These are phyloP conservation scores for Piromyces sp. DNA, from an alignment of 192 early-diverging fungal genomes.

Conservation along the genomic window DNA sequence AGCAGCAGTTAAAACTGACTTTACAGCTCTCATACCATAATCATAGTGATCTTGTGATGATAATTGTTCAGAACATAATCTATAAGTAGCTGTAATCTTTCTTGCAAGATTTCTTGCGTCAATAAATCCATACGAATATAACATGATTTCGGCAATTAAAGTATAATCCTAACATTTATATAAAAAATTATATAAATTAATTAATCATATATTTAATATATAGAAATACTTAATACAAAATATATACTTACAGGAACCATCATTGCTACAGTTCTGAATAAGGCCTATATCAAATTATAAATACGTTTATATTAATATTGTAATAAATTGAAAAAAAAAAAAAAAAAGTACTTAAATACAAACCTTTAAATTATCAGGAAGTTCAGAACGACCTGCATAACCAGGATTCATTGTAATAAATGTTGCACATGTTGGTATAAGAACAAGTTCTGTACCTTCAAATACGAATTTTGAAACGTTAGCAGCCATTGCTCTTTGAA, in stretches of 20 bases:
- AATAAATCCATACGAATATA: slow-evolving; percentile 31
- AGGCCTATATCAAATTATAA: too few relatives aligned
- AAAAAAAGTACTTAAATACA: too few relatives aligned
- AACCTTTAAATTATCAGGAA: slow-evolving; percentile 29
- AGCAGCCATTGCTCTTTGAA: slow-evolving; percentile 35
- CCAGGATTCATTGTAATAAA: slow-evolving; percentile 55
- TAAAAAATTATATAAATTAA: too few relatives aligned
- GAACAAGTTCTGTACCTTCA: slow-evolving; percentile 31
- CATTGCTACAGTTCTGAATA: slow-evolving; percentile 37
- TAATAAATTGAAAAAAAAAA: too few relatives aligned
- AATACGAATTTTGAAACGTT: slow-evolving; percentile 36
- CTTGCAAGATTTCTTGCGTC: neutral
- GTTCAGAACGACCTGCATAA: slow-evolving; percentile 31
- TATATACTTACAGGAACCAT: slow-evolving; percentile 15
- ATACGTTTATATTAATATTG: too few relatives aligned
- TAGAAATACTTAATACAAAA: neutral
- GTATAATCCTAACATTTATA: slow-evolving; percentile 32
- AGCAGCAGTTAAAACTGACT: neutral
- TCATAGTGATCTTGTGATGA: neutral
- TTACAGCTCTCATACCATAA: neutral
- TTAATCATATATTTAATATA: too few relatives aligned
- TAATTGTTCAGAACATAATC: neutral
- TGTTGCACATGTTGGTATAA: slow-evolving; percentile 38
- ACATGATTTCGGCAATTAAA: slow-evolving; percentile 41
- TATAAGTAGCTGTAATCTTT: neutral